These are phyloP conservation scores for Coemansia sp. DNA, from an alignment of 192 early-diverging fungal genomes.

Conservation along the genomic window DNA sequence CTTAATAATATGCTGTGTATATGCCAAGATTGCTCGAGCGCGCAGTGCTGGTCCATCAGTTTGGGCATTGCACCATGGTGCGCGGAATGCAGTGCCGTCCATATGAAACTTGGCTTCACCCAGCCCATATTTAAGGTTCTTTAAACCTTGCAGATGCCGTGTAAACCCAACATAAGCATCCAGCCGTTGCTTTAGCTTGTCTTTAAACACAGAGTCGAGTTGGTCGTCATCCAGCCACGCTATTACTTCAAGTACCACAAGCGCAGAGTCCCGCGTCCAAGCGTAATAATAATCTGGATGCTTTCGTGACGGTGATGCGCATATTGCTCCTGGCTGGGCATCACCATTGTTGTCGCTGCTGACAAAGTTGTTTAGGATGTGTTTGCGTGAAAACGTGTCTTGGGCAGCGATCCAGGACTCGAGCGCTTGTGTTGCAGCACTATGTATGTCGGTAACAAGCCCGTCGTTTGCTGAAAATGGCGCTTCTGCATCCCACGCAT, in stretches of 20 bases:
- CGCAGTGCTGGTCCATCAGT: slow-evolving; percentile 68
- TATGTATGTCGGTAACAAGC: not conserved
- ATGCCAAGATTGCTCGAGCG: slow-evolving; percentile 24
- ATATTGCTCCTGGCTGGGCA: slow-evolving; percentile 43
- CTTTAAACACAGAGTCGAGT: not conserved
- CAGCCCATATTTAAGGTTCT: slow-evolving; percentile 26
- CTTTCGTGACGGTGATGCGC: slow-evolving; percentile 46
- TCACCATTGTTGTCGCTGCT: slow-evolving; percentile 17
- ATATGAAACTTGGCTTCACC: slow-evolving; percentile 70
- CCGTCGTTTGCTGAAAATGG: too few relatives aligned
- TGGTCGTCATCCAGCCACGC: slow-evolving; percentile 13
- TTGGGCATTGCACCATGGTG: slow-evolving; percentile 65
- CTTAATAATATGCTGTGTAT: not conserved
- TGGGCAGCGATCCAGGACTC: slow-evolving; percentile 24
- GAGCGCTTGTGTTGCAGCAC: not conserved
- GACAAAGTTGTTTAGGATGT: slow-evolving; percentile 39
- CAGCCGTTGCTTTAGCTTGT: not conserved
- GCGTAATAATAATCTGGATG: slow-evolving; percentile 73
- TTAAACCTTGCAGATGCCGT: slow-evolving; percentile 17
- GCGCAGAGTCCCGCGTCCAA: slow-evolving; percentile 70
- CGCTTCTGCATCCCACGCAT: too few relatives aligned
- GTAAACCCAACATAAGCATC: slow-evolving; percentile 40
- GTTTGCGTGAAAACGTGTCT: not conserved
- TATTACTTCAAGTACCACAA: slow-evolving; percentile 58
- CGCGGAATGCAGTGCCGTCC: slow-evolving; percentile 55